Evolutionary conservation across 768 basidiomycete genomes (phyloP).

Genomic region (Lactifluus piperatus): DNA sequence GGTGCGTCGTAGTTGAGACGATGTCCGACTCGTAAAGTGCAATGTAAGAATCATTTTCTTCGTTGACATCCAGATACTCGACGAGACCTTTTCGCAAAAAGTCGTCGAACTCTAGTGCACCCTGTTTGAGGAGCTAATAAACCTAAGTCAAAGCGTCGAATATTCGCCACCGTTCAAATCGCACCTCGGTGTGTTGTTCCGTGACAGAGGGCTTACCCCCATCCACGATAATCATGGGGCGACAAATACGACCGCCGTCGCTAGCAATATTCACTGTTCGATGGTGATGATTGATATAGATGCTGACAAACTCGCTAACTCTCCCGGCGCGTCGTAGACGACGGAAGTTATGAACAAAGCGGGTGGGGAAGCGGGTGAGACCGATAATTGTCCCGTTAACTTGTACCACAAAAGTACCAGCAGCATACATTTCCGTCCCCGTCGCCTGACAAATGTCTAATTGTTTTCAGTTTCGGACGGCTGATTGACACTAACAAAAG

Average conservation of each 20-base stretch:
- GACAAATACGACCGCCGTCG: constrained; percentile 96
- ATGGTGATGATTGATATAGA: constrained; percentile 96
- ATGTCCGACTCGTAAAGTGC: constrained; percentile 91
- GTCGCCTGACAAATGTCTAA: constrained; percentile 85
- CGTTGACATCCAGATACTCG: constrained; percentile 98
- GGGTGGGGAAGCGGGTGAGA: constrained; percentile 73
- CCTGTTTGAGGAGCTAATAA: constrained; percentile 68
- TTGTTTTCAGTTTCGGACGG: neutral
- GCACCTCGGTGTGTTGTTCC: constrained; percentile 69
- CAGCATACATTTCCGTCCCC: constrained; percentile 93
- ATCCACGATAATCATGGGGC: constrained; percentile 96
- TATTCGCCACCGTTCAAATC: constrained; percentile 18
- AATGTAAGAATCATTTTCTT: constrained; percentile 96
- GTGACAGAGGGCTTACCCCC: constrained; percentile 67
- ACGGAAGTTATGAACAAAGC: constrained; percentile 87
- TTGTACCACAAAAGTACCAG: constrained; percentile 88
- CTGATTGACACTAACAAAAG: neutral
- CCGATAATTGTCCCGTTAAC: constrained; percentile 96
- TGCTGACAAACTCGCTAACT: constrained; percentile 92
- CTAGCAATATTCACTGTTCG: constrained; percentile 90
- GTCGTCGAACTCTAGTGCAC: constrained; percentile 79
- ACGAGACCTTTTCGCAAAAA: constrained; percentile 88
- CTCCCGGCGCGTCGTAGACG: constrained; percentile 86
- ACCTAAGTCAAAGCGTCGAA: constrained; percentile 12
- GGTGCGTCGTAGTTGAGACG: constrained; percentile 75